Percentiles rank a stretch among this genome's conserved stretches.
phyloP scores from a whole-genome alignment of 2,329 filamentous ascomycete species.

The Clonostachys rosea region DNA sequence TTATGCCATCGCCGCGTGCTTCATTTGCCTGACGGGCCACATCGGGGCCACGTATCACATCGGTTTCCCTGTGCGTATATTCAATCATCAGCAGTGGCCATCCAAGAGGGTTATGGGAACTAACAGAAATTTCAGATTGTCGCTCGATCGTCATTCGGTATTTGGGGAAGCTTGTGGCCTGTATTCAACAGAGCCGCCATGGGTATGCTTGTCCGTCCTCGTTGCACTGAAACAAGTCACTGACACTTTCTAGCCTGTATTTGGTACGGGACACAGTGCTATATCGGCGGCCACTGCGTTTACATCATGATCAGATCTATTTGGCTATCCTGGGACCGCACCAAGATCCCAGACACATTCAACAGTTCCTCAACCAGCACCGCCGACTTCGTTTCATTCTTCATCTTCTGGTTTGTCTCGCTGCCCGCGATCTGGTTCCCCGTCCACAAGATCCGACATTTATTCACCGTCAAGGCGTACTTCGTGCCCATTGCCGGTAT shows the following conservation, averaged over 20 bases:
- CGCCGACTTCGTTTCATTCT: conserved; percentile 73
- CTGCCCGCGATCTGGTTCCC: conserved; percentile 86
- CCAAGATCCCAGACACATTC: conserved; percentile 63
- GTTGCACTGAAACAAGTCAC: background rate
- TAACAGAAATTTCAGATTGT: conserved; percentile 36
- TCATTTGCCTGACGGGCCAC: conserved; percentile 73
- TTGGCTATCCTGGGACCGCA: conserved; percentile 63
- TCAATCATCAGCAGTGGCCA: too few relatives aligned
- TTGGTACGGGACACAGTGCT: conserved; percentile 83
- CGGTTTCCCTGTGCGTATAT: conserved; percentile 66
- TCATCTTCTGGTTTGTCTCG: conserved; percentile 79
- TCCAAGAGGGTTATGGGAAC: too few relatives aligned
- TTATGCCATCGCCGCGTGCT: conserved; percentile 71
- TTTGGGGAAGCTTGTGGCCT: conserved; percentile 87
- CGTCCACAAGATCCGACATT: conserved; percentile 80
- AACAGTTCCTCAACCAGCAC: conserved; percentile 67
- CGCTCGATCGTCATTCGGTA: conserved; percentile 73
- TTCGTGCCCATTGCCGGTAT: conserved; percentile 78
- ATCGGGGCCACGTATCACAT: conserved; percentile 88
- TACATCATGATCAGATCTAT: conserved; percentile 86
- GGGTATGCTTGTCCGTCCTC: conserved; percentile 23
- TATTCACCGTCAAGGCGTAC: conserved; percentile 87
- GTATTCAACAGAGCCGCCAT: conserved; percentile 86
- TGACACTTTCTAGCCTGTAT: conserved; percentile 52
- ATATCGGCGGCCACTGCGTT: conserved; percentile 81